A percentile compares a stretch with the other conserved stretches of the same genome.
phyloP scores from a whole-genome alignment of 345 rosid genomes.

The Brassica incana region DNA sequence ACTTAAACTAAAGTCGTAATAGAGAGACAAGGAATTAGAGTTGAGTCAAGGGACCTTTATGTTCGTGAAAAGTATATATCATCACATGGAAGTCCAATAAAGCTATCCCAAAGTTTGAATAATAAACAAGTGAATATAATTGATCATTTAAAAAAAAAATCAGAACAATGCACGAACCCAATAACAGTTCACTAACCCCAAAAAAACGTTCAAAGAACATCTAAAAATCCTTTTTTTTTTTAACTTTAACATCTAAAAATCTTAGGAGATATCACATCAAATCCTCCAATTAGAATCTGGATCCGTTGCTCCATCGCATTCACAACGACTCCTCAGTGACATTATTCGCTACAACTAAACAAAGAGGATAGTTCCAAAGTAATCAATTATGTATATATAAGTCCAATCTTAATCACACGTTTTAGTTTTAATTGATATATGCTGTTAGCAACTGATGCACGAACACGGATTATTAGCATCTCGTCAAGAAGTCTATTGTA shows the following conservation, averaged over 20 bases:
- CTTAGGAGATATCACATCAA: slow-evolving; percentile 30
- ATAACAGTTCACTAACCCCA: slow-evolving; percentile 23
- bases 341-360: slow-evolving; percentile 18
- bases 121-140: slow-evolving; percentile 12
- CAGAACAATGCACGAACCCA: slow-evolving; percentile 14
- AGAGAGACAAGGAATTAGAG: slow-evolving; percentile 24
- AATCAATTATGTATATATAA: slow-evolving; percentile 23
- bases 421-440: slow-evolving; percentile 16
- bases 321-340: slow-evolving; percentile 30
- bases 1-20: slow-evolving; percentile 26
- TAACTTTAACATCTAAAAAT: not conserved
- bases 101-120: slow-evolving; percentile 35
- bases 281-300: slow-evolving; percentile 19
- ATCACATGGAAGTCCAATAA: slow-evolving; percentile 35
- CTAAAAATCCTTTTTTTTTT: not conserved
- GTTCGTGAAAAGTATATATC: slow-evolving; percentile 36
- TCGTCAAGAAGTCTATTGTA: not conserved
- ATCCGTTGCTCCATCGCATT: slow-evolving; percentile 38
- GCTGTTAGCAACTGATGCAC: slow-evolving; percentile 14
- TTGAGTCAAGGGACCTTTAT: slow-evolving; percentile 34
- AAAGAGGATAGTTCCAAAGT: slow-evolving; percentile 32
- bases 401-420: slow-evolving; percentile 38
- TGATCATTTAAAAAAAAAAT: not conserved
- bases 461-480: slow-evolving; percentile 23
- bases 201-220: slow-evolving; percentile 29